Conservation (phyloP, 2,329 filamentous ascomycete genomes). For the Botryotinia calthae region DNA sequence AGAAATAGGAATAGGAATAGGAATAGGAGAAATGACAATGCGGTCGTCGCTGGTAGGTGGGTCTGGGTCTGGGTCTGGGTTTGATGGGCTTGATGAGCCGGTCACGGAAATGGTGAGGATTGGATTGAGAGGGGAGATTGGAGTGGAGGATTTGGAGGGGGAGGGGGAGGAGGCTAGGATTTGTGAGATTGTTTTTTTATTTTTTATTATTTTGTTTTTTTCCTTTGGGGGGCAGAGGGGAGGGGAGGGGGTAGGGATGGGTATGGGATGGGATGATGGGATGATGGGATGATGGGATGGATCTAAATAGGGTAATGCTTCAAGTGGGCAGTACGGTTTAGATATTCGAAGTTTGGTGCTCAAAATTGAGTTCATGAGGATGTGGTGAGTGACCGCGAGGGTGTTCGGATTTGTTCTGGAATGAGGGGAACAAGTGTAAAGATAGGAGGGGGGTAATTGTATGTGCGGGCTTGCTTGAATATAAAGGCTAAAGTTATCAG, state of each 20-base stretch:
- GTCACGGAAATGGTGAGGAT: conserved; percentile 5
- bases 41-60: neutral
- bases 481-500: neutral
- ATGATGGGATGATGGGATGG: too few relatives aligned
- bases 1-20: too few relatives aligned
- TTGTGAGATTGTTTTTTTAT: neutral
- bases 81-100: neutral
- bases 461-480: neutral
- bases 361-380: neutral
- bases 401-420: neutral
- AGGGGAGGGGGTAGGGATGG: too few relatives aligned
- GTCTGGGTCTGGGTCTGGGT: neutral
- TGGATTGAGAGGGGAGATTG: neutral
- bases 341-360: too few relatives aligned
- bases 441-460: neutral
- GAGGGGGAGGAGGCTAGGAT: neutral
- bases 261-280: neutral
- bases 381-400: neutral
- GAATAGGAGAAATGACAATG: neutral
- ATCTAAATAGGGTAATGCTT: neutral
- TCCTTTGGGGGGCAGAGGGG: too few relatives aligned
- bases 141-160: neutral
- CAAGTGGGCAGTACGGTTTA: neutral
- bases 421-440: neutral
- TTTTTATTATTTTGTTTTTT: too few relatives aligned